Conservation (phyloP, 2,329 filamentous ascomycete species). For the Xylaria sp. region DNA sequence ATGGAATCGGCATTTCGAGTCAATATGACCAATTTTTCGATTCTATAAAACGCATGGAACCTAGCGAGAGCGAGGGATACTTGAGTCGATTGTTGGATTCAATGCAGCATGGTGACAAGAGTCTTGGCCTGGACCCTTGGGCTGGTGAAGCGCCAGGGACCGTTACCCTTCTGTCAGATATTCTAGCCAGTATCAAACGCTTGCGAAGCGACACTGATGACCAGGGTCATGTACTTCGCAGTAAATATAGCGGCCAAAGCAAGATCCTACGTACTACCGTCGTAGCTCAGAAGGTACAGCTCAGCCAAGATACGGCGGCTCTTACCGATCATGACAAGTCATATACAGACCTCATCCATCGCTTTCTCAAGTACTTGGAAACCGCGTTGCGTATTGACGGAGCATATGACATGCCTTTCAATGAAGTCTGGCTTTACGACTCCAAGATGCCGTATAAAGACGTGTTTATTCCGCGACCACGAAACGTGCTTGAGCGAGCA, state of each 20-base stretch:
- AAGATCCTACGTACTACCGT: conserved; percentile 79
- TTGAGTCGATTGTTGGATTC: conserved; percentile 56
- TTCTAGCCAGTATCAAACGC: conserved; percentile 58
- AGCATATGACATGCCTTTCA: conserved; percentile 64
- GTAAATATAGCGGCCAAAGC: conserved; percentile 77
- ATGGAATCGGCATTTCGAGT: conserved; percentile 61
- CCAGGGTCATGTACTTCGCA: conserved; percentile 67
- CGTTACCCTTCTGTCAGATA: conserved; percentile 50
- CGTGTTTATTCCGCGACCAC: conserved; percentile 79
- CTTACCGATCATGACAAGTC: conserved; percentile 76
- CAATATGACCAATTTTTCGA: conserved; percentile 65
- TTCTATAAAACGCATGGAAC: conserved; percentile 68
- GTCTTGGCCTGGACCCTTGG: conserved; percentile 50
- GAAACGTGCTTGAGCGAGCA: conserved; percentile 75
- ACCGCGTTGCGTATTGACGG: conserved; percentile 50
- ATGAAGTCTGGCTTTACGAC: conserved; percentile 82
- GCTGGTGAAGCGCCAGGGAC: conserved; percentile 49
- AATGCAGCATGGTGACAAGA: conserved; percentile 52
- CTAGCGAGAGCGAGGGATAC: conserved; percentile 58
- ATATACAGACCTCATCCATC: conserved; percentile 73
- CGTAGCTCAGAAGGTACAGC: conserved; percentile 81
- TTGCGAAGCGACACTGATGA: conserved; percentile 59
- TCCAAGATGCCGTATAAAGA: conserved; percentile 74
- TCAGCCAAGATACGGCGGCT: conserved; percentile 77
- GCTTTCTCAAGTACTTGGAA: conserved; percentile 61